Evolutionary conservation across 352 stramenopile species (phyloP).

Genomic region (Phytophthora quininea): DNA sequence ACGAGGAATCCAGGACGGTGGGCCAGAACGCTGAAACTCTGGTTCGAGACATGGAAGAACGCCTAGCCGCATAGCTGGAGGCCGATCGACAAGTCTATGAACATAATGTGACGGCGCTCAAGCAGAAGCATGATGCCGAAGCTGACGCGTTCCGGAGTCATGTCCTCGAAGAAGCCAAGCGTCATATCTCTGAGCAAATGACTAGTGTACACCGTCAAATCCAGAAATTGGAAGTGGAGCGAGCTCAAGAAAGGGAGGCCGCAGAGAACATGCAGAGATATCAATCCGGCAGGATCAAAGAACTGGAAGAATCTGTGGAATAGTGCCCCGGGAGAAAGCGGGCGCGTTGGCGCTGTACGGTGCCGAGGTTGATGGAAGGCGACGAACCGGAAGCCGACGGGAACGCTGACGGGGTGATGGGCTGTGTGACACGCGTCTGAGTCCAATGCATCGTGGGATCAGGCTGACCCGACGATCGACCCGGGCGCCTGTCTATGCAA

Average conservation of each 20-base stretch:
- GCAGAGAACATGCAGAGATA: not conserved
- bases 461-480: no score
- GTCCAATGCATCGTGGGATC: no score
- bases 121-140: not conserved
- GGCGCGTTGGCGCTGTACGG: not conserved
- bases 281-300: not conserved
- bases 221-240: not conserved
- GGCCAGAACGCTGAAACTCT: not conserved
- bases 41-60: not conserved
- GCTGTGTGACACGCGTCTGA: no score
- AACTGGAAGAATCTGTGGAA: not conserved
- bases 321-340: no score
- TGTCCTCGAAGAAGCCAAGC: not conserved
- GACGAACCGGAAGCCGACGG: no score
- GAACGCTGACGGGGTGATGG: no score
- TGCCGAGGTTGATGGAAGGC: not conserved
- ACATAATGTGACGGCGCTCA: not conserved
- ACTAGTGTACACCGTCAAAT: not conserved
- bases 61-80: not conserved
- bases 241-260: not conserved
- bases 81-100: not conserved
- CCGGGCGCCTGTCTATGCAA: no score
- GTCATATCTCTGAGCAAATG: not conserved
- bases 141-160: not conserved
- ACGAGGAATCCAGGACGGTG: not conserved